phyloP scores from a whole-genome alignment of 2,329 filamentous ascomycete species.

The Blastomyces percursus region DNA sequence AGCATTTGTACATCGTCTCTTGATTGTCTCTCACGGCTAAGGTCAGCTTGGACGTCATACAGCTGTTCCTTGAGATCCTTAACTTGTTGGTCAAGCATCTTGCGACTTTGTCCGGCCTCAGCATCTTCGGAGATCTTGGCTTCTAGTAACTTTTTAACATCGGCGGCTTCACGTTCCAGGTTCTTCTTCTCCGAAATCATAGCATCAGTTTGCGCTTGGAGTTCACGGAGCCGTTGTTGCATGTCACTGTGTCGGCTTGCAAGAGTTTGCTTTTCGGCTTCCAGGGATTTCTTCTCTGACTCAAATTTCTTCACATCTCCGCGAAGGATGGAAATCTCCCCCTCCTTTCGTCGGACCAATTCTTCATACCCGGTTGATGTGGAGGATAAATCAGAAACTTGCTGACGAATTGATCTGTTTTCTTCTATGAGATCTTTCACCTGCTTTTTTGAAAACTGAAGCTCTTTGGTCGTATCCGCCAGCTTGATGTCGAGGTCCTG shows the following conservation, averaged over 20 bases:
- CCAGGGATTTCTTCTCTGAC: slow-evolving; percentile 64
- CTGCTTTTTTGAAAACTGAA: slow-evolving; percentile 60
- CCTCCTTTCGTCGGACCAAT: slow-evolving; percentile 84
- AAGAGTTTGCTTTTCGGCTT: slow-evolving; percentile 64
- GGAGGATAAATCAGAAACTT: slow-evolving; percentile 74
- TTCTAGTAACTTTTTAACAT: slow-evolving; percentile 76
- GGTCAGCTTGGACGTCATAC: slow-evolving; percentile 72
- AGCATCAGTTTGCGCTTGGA: slow-evolving; percentile 78
- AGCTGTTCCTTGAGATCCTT: slow-evolving; percentile 77
- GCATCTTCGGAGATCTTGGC: slow-evolving; percentile 82
- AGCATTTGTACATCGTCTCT: slow-evolving; percentile 87
- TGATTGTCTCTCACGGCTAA: slow-evolving; percentile 85
- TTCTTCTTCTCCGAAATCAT: slow-evolving; percentile 75
- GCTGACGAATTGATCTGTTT: slow-evolving; percentile 70
- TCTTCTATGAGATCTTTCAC: slow-evolving; percentile 69
- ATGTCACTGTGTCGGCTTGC: slow-evolving; percentile 68
- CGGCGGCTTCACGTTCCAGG: slow-evolving; percentile 75
- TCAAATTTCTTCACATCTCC: slow-evolving; percentile 75
- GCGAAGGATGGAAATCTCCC: slow-evolving; percentile 75
- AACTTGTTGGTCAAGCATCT: slow-evolving; percentile 76
- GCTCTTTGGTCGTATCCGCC: slow-evolving; percentile 63
- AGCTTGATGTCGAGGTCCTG: slow-evolving; percentile 84
- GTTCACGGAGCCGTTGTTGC: slow-evolving; percentile 62
- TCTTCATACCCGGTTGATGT: slow-evolving; percentile 95
- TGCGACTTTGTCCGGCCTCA: slow-evolving; percentile 68